Percentiles rank a stretch among this genome's conserved stretches.
Conservation (phyloP, 352 stramenopile species). For the Globisporangium alternatum region DNA sequence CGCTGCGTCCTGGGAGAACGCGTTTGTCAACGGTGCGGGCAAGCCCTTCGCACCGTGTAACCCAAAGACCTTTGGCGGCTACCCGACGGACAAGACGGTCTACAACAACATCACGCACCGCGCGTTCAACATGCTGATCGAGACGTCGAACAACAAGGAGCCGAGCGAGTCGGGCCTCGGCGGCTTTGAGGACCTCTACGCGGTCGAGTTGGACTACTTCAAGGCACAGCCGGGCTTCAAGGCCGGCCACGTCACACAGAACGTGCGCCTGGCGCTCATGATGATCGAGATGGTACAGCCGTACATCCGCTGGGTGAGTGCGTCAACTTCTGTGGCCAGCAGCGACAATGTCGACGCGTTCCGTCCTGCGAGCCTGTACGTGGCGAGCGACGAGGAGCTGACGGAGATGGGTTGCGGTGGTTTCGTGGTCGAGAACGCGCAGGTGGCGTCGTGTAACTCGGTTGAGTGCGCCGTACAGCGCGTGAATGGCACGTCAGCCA, state of each 20-base stretch:
- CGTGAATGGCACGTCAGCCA: conserved; percentile 26
- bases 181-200: conserved; percentile 59
- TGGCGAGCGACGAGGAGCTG: conserved; percentile 34
- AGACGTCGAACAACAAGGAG: conserved; percentile 93
- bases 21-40: conserved; percentile 24
- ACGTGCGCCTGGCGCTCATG: conserved; percentile 93
- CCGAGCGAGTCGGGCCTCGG: conserved; percentile 75
- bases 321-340: background rate
- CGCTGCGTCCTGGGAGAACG: conserved; percentile 87
- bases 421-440: conserved; percentile 26
- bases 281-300: conserved; percentile 95
- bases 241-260: conserved; percentile 93
- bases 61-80: conserved; percentile 89
- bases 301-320: conserved; percentile 86
- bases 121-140: conserved; percentile 96
- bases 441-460: conserved; percentile 51
- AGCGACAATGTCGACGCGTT: conserved; percentile 26
- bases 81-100: conserved; percentile 82
- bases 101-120: conserved; percentile 94
- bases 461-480: conserved; percentile 33
- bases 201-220: conserved; percentile 65
- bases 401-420: conserved; percentile 51
- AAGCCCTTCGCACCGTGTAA: conserved; percentile 77
- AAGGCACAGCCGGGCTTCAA: conserved; percentile 24
- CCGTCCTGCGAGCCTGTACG: conserved; percentile 45